phyloP scores from a whole-genome alignment of 2,329 filamentous ascomycete species.

The Neopestalotiopsis clavispora region DNA sequence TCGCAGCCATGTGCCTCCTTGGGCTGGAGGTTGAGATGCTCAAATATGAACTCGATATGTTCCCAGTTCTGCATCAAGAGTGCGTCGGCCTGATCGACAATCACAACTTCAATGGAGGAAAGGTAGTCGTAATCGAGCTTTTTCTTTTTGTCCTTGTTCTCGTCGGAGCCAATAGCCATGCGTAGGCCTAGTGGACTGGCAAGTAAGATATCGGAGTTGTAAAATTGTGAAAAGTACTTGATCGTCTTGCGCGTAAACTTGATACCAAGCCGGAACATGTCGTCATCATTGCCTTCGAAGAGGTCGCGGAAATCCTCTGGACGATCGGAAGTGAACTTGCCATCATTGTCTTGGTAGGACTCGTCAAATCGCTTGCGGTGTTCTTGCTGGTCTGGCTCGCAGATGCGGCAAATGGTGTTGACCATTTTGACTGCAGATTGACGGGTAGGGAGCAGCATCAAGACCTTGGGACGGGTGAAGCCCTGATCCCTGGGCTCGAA shows the following conservation, averaged over 20 bases:
- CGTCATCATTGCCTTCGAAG: slow-evolving; percentile 94
- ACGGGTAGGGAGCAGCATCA: slow-evolving; percentile 88
- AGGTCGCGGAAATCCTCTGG: slow-evolving; percentile 87
- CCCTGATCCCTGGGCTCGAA: slow-evolving; percentile 89
- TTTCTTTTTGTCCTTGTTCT: slow-evolving; percentile 64
- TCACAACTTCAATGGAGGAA: slow-evolving; percentile 87
- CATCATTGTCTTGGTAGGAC: slow-evolving; percentile 72
- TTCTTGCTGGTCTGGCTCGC: slow-evolving; percentile 87
- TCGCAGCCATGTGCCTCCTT: slow-evolving; percentile 91
- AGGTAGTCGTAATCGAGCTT: slow-evolving; percentile 83
- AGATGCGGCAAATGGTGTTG: slow-evolving; percentile 76
- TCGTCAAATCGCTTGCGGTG: slow-evolving; percentile 93
- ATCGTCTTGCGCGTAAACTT: slow-evolving; percentile 97
- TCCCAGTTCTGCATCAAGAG: slow-evolving; percentile 99
- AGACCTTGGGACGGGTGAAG: slow-evolving; percentile 91
- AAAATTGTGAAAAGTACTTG: slow-evolving; percentile 94
- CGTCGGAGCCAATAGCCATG: slow-evolving; percentile 83
- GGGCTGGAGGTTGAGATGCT: slow-evolving; percentile 89
- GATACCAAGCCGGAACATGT: slow-evolving; percentile 94
- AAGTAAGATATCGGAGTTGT: slow-evolving; percentile 93
- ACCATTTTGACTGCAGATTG: slow-evolving; percentile 82
- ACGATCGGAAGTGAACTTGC: slow-evolving; percentile 73
- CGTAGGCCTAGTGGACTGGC: slow-evolving; percentile 88
- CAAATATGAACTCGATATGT: slow-evolving; percentile 89
- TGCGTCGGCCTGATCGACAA: slow-evolving; percentile 91